These are phyloP conservation scores for Ichthyophonus hoferi DNA, from an alignment of 208 protist species.

Conservation along the genomic window DNA sequence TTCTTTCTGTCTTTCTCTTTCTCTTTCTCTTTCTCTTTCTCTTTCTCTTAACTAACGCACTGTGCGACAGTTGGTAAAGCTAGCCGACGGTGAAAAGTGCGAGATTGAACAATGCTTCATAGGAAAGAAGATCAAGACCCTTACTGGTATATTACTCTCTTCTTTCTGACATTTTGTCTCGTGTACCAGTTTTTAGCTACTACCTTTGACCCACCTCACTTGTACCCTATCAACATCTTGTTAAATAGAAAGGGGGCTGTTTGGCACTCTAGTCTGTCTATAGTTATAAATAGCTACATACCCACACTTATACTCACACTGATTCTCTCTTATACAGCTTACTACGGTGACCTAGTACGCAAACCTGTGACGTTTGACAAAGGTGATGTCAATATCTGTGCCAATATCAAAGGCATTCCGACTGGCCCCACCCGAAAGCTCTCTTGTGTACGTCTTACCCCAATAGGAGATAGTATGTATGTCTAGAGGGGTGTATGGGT, in stretches of 20 bases:
- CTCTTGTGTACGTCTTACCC: background rate
- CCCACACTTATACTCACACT: too few relatives aligned
- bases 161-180: too few relatives aligned
- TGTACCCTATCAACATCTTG: too few relatives aligned
- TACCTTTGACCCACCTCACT: too few relatives aligned
- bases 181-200: too few relatives aligned
- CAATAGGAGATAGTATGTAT: too few relatives aligned
- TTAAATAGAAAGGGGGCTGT: too few relatives aligned
- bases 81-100: background rate
- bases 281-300: background rate
- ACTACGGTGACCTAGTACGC: background rate
- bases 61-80: background rate
- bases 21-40: background rate
- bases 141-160: background rate
- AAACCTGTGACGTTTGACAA: background rate
- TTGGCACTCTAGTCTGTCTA: too few relatives aligned
- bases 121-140: background rate
- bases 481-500: too few relatives aligned
- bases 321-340: background rate
- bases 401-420: background rate
- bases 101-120: background rate
- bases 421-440: background rate
- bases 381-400: background rate
- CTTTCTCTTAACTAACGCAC: background rate
- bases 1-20: background rate